A percentile compares a stretch with the other conserved stretches of the same genome.
Conservation (phyloP, 108 stramenopile species). For the Hondaea fermentalgiana region DNA sequence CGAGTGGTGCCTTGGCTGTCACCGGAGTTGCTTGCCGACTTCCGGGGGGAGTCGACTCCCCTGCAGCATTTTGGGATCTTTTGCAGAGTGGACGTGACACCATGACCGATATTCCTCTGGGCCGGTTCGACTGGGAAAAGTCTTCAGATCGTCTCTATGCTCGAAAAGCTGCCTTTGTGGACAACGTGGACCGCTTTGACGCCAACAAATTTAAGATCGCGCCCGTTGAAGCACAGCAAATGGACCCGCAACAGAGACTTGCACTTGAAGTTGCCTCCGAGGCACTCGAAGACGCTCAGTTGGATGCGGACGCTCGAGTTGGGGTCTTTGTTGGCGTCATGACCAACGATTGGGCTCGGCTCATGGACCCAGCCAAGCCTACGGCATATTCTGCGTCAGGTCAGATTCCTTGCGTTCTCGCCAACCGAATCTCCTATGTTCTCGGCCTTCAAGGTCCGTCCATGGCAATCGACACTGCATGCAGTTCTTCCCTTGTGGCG, state of each 20-base stretch:
- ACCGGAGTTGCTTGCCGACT: background rate
- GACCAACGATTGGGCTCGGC: slow-evolving; percentile 18
- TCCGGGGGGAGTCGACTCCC: background rate
- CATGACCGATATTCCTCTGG: background rate
- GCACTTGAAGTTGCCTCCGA: background rate
- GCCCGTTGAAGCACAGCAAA: background rate
- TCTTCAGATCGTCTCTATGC: background rate
- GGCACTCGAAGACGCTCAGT: background rate
- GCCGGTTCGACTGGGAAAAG: background rate
- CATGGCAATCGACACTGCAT: slow-evolving; percentile 8
- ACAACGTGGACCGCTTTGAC: slow-evolving; percentile 19
- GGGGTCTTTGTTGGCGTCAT: slow-evolving; percentile 29
- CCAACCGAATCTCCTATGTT: background rate
- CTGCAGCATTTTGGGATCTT: background rate
- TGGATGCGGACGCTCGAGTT: background rate
- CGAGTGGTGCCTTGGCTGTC: background rate
- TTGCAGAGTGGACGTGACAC: background rate
- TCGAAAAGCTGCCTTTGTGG: slow-evolving; percentile 9
- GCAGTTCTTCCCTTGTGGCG: background rate
- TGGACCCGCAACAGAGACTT: slow-evolving; percentile 32
- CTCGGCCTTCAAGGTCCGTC: slow-evolving; percentile 11
- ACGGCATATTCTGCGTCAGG: background rate
- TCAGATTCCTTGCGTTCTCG: background rate
- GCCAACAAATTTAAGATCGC: background rate
- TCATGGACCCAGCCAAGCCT: background rate